A percentile compares a stretch with the other conserved stretches of the same genome.
Evolutionary conservation across 305 asterid species (phyloP).

Genomic region (Solanum chacoense): DNA sequence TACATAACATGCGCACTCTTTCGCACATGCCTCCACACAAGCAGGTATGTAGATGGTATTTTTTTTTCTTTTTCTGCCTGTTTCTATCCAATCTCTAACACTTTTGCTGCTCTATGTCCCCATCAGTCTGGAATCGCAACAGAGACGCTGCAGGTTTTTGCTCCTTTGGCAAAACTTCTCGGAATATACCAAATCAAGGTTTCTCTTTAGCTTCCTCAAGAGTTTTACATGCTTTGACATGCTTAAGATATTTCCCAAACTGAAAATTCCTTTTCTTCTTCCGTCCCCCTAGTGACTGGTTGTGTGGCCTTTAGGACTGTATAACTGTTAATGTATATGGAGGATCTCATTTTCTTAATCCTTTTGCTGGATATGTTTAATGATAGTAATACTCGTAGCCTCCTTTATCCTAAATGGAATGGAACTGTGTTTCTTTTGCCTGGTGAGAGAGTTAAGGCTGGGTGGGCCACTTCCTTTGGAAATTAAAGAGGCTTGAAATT

Average conservation of each 20-base stretch:
- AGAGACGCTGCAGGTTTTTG: slow-evolving; percentile 94
- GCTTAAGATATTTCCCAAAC: background rate
- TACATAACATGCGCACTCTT: slow-evolving; percentile 94
- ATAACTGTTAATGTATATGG: background rate
- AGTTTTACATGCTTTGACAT: background rate
- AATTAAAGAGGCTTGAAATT: background rate
- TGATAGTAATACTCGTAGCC: background rate
- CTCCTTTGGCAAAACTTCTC: slow-evolving; percentile 87
- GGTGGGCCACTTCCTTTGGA: background rate
- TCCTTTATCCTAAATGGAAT: background rate
- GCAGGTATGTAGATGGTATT: slow-evolving; percentile 39
- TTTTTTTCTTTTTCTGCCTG: slow-evolving; percentile 3
- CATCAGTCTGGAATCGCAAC: slow-evolving; percentile 80
- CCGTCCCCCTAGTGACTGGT: background rate
- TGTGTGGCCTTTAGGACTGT: background rate
- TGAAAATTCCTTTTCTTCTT: background rate
- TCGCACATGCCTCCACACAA: slow-evolving; percentile 97
- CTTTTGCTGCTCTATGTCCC: slow-evolving; percentile 9
- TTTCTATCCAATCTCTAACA: slow-evolving; percentile 1
- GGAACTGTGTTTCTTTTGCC: background rate
- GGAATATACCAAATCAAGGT: slow-evolving; percentile 97
- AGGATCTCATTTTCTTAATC: background rate
- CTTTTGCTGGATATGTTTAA: background rate
- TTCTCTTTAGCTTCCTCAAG: background rate
- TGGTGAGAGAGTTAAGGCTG: background rate